Evolutionary conservation across 495 filamentous ascomycete species (phyloP), one percentile per base, ranked within the genome.

Genomic region (Talaromyces stipitatus): DNA sequence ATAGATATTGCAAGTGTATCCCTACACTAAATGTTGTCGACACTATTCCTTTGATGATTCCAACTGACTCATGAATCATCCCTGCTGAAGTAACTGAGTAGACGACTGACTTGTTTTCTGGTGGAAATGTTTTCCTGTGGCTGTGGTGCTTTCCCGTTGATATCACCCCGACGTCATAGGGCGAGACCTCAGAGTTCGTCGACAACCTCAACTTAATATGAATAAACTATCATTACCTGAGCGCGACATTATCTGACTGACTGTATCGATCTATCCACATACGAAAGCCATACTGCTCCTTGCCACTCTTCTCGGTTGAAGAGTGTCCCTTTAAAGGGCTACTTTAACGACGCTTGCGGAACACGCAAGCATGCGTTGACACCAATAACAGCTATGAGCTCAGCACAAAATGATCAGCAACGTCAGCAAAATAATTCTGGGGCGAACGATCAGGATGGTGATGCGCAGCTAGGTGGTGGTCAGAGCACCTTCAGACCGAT

Each of bases 401-500:
- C 45, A 26, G 6, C 14, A 26, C 24, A 24, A 26, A 26, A 48
- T n/a, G 45, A 48, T n/a, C 45, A 48, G 45, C 24, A 23, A 26
- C 20, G 24, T 26, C 20, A 26, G 7, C 48, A 51, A 12, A 26
- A 16, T 6, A 51, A 51, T 11, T 23, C 43, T 11, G 48, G n/a
- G 9, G 27, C 28, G 4, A 16, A 20, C 10, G 22, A 48, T 1
- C 20, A 20, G 4, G 26, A 51, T 30, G 24, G 14, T 1, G 30
- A 26, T 4, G 7, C 24, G 0, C 27, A 30, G 27, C 1, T 24
- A 26, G 22, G n/a, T 16, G 62, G 56, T 26, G 64, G 63, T 4
- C 55, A 36, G 3, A 26, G 59, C n/a, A 51, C 64, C 50, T 65
- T 67, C 56, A 66, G 68, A 10, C 57, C 58, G 12, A 57, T 71